Evolutionary conservation across 495 filamentous ascomycete genomes (phyloP).

Genomic region (Neurospora sp.): DNA sequence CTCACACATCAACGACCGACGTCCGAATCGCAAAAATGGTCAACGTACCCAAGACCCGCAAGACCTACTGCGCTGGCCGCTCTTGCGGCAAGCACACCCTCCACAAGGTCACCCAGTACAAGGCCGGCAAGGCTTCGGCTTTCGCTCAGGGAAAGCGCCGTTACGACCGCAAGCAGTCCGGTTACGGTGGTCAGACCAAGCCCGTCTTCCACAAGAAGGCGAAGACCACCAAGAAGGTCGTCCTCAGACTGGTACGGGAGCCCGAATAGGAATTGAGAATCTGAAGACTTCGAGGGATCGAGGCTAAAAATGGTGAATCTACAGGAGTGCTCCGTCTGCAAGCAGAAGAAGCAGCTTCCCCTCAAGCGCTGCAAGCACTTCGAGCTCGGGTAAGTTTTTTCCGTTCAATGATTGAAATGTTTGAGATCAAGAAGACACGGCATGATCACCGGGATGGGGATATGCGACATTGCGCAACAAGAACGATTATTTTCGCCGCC

Average conservation of each 20-base stretch:
- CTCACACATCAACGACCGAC: constrained; percentile 18
- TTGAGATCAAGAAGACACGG: neutral
- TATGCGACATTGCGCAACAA: neutral
- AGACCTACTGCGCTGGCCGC: constrained; percentile 79
- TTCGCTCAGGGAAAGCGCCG: constrained; percentile 99
- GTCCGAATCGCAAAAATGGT: constrained; percentile 31
- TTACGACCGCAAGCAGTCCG: constrained; percentile 99
- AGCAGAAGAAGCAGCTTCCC: constrained; percentile 95
- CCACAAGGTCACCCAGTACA: constrained; percentile 97
- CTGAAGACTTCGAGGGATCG: constrained; percentile 1
- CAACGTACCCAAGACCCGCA: constrained; percentile 34
- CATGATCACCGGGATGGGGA: neutral
- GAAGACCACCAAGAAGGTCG: constrained; percentile 99
- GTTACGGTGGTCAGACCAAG: constrained; percentile 99
- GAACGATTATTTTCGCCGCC: neutral
- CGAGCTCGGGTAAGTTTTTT: constrained; percentile 78
- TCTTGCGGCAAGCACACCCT: constrained; percentile 89
- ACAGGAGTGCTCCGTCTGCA: constrained; percentile 92
- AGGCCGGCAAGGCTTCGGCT: constrained; percentile 71
- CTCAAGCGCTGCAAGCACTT: constrained; percentile 99
- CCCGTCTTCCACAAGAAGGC: constrained; percentile 99
- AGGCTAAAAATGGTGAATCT: constrained; percentile 46
- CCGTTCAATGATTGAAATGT: neutral
- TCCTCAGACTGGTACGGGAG: constrained; percentile 60
- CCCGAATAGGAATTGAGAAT: neutral